Conservation (phyloP, 257 asterid genomes). For the Nicotiana paniculata region DNA sequence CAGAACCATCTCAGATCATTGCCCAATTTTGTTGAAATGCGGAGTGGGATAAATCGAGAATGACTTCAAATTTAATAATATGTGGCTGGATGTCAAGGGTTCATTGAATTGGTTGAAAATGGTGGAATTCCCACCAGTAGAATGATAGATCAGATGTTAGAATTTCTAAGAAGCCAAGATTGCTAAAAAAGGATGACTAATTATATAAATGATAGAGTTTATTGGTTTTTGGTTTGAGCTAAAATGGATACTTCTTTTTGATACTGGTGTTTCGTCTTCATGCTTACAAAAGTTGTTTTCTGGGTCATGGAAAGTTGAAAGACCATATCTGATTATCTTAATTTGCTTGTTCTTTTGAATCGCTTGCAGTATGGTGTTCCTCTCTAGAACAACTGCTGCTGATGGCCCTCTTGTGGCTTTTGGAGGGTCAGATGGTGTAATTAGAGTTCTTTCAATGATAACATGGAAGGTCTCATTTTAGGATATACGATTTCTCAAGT, state of each 20-base stretch:
- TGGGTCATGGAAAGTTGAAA: background rate
- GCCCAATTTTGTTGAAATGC: background rate
- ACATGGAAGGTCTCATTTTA: constrained; percentile 78
- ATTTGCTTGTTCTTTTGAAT: constrained; percentile 27
- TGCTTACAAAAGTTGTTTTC: background rate
- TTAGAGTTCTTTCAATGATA: constrained; percentile 96
- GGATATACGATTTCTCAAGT: constrained; percentile 8
- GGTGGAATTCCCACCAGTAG: background rate
- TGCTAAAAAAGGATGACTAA: background rate
- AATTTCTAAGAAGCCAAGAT: background rate
- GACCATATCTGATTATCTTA: background rate
- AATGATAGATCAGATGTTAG: background rate
- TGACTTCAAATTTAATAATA: background rate
- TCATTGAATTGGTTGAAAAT: background rate
- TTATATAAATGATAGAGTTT: background rate
- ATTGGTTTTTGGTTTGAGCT: background rate
- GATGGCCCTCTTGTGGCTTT: constrained; percentile 99
- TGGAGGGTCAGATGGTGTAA: constrained; percentile 97
- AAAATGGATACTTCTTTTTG: background rate
- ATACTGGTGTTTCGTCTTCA: background rate
- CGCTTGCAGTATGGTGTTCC: constrained; percentile 77
- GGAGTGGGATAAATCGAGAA: background rate
- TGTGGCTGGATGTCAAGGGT: background rate
- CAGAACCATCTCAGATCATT: background rate
- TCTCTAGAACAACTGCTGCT: constrained; percentile 55